phyloP scores from a whole-genome alignment of 805 yeast species.

The Pichia heedii region DNA sequence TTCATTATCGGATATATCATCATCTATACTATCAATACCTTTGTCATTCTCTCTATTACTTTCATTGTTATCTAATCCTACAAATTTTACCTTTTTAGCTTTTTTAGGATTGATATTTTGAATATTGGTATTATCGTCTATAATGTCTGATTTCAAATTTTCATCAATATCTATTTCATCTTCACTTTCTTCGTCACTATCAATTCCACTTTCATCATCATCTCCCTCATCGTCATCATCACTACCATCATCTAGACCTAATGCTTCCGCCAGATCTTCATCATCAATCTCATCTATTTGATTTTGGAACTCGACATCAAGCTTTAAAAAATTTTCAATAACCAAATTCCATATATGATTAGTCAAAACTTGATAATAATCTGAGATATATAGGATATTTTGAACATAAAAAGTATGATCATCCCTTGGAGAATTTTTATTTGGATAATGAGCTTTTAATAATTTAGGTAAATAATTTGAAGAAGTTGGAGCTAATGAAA shows the following conservation, averaged over 20 bases:
- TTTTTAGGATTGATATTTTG: background rate
- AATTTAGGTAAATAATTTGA: constrained; percentile 52
- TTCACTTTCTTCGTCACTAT: constrained; percentile 25
- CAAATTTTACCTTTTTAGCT: background rate
- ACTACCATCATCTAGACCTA: constrained; percentile 25
- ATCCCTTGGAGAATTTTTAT: constrained; percentile 52
- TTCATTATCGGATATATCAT: constrained; percentile 3
- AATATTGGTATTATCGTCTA: background rate
- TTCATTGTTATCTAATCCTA: background rate
- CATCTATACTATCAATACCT: constrained; percentile 1
- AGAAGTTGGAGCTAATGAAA: constrained; percentile 75
- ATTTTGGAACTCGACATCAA: constrained; percentile 89
- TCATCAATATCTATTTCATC: constrained; percentile 28
- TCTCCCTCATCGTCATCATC: constrained; percentile 24
- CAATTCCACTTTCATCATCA: constrained; percentile 27
- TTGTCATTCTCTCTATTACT: constrained; percentile 17
- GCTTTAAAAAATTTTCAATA: constrained; percentile 69
- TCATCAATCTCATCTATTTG: constrained; percentile 81
- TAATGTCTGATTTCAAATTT: constrained; percentile 5
- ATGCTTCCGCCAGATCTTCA: constrained; percentile 46
- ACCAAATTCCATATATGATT: constrained; percentile 71
- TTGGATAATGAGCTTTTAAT: constrained; percentile 63
- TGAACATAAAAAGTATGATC: constrained; percentile 53
- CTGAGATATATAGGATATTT: constrained; percentile 50
- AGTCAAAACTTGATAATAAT: constrained; percentile 70